These are phyloP conservation scores for Ustilago tritici DNA, from an alignment of 1,284 basidiomycete species.

Conservation along the genomic window DNA sequence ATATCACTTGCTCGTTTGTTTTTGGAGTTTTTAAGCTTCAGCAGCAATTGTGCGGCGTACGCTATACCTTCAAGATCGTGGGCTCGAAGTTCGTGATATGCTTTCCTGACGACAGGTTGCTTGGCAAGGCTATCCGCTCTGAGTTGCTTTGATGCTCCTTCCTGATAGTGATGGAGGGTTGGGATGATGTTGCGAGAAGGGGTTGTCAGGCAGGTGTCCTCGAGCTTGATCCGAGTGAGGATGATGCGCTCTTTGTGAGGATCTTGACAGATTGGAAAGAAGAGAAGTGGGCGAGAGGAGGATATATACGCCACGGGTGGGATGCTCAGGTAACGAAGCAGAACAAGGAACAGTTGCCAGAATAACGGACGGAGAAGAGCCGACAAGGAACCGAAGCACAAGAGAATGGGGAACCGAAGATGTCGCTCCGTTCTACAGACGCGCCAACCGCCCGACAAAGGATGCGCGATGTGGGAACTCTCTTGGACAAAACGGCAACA, in stretches of 20 bases:
- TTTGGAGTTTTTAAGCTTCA: conserved; percentile 16
- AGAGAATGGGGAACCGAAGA: background rate
- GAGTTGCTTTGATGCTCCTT: background rate
- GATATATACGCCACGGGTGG: conserved; percentile 17
- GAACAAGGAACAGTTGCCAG: background rate
- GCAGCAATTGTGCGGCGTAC: conserved; percentile 35
- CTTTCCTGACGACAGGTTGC: background rate
- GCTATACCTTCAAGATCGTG: conserved; percentile 34
- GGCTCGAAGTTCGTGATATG: conserved; percentile 7
- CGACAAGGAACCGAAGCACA: background rate
- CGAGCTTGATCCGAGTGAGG: background rate
- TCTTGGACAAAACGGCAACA: background rate
- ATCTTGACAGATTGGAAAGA: background rate
- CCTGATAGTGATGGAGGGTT: background rate
- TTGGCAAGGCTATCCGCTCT: background rate
- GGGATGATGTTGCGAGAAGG: background rate
- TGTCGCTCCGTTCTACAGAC: conserved; percentile 6
- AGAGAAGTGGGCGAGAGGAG: conserved; percentile 6
- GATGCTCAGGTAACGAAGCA: background rate
- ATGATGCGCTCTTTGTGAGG: background rate
- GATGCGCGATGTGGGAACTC: conserved; percentile 10
- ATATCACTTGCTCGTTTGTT: background rate
- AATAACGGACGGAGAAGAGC: conserved; percentile 1
- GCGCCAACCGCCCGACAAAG: conserved; percentile 27
- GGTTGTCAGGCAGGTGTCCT: background rate